Conservation (phyloP, 2,329 filamentous ascomycete species). For the Fusarium haematococcum region DNA sequence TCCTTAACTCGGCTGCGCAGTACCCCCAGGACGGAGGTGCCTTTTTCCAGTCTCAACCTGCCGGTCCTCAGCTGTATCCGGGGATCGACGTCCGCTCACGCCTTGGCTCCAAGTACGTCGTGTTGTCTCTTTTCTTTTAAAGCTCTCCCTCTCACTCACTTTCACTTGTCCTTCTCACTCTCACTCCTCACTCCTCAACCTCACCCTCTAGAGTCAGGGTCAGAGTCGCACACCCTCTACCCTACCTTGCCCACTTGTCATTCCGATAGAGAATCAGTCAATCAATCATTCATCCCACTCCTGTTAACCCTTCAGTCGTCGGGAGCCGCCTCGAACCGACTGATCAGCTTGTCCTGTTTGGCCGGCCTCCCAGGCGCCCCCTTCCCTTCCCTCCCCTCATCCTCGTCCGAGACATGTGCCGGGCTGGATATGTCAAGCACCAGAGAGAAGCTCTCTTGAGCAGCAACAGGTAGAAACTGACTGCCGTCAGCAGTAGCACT, state of each 20-base stretch:
- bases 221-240: slow-evolving; percentile 7
- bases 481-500: slow-evolving; percentile 55
- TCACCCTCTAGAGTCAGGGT: slow-evolving; percentile 3
- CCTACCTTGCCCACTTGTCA: background rate
- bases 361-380: background rate
- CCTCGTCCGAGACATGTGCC: slow-evolving; percentile 3
- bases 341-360: background rate
- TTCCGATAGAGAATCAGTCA: background rate
- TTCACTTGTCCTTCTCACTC: slow-evolving; percentile 5
- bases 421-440: slow-evolving; percentile 16
- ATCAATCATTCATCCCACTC: background rate
- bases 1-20: slow-evolving; percentile 58
- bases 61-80: slow-evolving; percentile 57
- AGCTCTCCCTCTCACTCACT: background rate
- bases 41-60: slow-evolving; percentile 61
- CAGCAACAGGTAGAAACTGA: slow-evolving; percentile 33
- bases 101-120: slow-evolving; percentile 66
- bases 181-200: slow-evolving; percentile 3
- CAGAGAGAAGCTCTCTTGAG: slow-evolving; percentile 8
- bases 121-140: slow-evolving; percentile 45
- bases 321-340: background rate
- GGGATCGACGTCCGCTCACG: slow-evolving; percentile 66
- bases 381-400: background rate
- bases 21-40: slow-evolving; percentile 63
- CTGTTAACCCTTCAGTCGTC: background rate